Conservation (phyloP, 208 protist species). For the Leishmania gerbilli region DNA sequence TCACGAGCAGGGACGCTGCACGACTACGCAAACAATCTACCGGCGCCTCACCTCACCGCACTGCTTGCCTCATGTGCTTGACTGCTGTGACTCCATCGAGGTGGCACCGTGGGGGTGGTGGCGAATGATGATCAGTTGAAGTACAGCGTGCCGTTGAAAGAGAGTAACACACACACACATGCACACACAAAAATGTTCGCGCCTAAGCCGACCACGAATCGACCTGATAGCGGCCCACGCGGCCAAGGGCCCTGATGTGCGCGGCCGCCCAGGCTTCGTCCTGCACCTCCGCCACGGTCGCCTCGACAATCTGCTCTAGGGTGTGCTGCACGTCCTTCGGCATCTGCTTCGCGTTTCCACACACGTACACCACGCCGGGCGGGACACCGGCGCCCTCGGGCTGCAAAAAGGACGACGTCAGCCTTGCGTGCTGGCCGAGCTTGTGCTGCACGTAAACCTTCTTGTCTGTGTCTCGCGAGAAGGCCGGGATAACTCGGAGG, state of each 20-base stretch:
- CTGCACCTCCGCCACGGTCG: slow-evolving; percentile 44
- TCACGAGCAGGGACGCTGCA: not conserved
- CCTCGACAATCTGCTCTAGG: slow-evolving; percentile 58
- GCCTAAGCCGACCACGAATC: slow-evolving; percentile 88
- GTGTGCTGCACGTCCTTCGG: slow-evolving; percentile 69
- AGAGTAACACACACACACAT: not conserved
- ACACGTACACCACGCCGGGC: slow-evolving; percentile 61
- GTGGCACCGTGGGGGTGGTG: not conserved
- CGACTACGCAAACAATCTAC: not conserved
- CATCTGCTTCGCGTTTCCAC: slow-evolving; percentile 90
- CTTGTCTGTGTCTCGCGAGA: slow-evolving; percentile 74
- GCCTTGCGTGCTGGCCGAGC: slow-evolving; percentile 62
- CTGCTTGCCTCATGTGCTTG: not conserved
- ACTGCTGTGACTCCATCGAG: not conserved
- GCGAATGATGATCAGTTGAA: not conserved
- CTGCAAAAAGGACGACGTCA: slow-evolving; percentile 53
- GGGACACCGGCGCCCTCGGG: slow-evolving; percentile 22
- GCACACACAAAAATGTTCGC: not conserved
- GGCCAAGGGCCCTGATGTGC: slow-evolving; percentile 41
- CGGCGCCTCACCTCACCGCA: not conserved
- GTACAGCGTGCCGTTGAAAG: not conserved
- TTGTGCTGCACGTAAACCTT: slow-evolving; percentile 92
- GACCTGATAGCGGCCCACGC: slow-evolving; percentile 68
- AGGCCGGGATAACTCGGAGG: slow-evolving; percentile 75
- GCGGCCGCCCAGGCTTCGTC: slow-evolving; percentile 37